Percentiles rank a stretch among this genome's conserved stretches.
Evolutionary conservation across 2,329 filamentous ascomycete genomes (phyloP).

Genomic region (Epichloe glyceriae): DNA sequence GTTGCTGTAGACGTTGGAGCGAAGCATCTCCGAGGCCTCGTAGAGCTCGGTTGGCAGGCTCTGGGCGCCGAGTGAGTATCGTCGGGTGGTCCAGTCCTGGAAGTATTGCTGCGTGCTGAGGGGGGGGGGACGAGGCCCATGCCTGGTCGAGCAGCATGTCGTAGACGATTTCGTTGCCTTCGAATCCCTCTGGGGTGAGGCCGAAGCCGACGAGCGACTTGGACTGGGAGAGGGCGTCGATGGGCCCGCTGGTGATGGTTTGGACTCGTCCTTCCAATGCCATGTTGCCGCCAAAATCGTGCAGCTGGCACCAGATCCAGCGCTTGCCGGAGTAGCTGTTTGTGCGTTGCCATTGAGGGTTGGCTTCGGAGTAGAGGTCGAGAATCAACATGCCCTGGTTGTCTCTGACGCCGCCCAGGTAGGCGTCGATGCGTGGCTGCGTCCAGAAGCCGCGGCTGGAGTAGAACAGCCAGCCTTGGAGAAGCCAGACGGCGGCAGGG

Average conservation of each 20-base stretch:
- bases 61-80: constrained; percentile 22
- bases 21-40: constrained; percentile 32
- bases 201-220: constrained; percentile 33
- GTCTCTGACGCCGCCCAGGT: constrained; percentile 30
- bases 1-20: constrained; percentile 34
- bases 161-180: constrained; percentile 40
- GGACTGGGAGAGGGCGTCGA: constrained; percentile 28
- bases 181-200: constrained; percentile 35
- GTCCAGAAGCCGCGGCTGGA: constrained; percentile 30
- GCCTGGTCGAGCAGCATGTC: constrained; percentile 37
- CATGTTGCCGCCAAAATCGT: constrained; percentile 35
- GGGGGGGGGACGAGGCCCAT: constrained; percentile 29
- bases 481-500: constrained; percentile 35
- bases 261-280: constrained; percentile 36
- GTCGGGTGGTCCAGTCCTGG: constrained; percentile 27
- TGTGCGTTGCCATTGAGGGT: constrained; percentile 37
- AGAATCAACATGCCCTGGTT: constrained; percentile 35
- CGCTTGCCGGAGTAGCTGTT: constrained; percentile 37
- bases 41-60: constrained; percentile 21
- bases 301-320: constrained; percentile 41
- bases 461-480: constrained; percentile 39
- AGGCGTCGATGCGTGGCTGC: constrained; percentile 31
- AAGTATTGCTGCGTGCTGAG: constrained; percentile 34
- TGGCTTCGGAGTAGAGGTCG: constrained; percentile 35
- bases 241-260: constrained; percentile 33